Base-by-base conservation (phyloP, 345 rosid species). In the Carallia pectinifolia region DNA sequence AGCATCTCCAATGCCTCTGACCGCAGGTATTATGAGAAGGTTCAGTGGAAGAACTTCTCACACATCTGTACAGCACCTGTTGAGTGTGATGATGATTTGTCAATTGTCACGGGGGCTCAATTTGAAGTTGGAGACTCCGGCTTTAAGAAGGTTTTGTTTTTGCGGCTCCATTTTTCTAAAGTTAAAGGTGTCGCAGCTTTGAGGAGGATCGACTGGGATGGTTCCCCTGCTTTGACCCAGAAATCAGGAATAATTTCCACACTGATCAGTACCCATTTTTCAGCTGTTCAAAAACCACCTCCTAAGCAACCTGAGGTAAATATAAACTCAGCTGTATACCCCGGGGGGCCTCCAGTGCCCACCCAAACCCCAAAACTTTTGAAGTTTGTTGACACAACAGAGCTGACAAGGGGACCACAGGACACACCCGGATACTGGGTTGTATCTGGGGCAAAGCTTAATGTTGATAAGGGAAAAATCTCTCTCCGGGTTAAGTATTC, bases 401-500 rank as follows among this genome's bases (percentile, higher is more conserved):
- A 92, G 85, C 86, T 92, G 92, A 73, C 88, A 0, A 83, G 99
- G 71, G 99, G 99, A 63, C 98, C 99, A 0, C 94, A 90, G 67
- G 93, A 92, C 71, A 74, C 82, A 61, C 99, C 99, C 0, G 98
- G 99, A 55, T 92, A 92, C 78, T 96, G 99, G 99, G 91, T 87
- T 55, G 95, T 92, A 9, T 89, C 99, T 0, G 99, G 99, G 67
- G 99, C 98, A 66, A 89, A 87, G 70, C 83, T 96, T 44, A 62
- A 81, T 19, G 96, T 92, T 6, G 98, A 92, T 78, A 88, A 85
- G 70, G 99, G 96, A 52, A 90, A 76, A 79, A 96, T 96, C 74
- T 96, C 88, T 64, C 81, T 92, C 47, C 90, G 91, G 62, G 99
- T 90, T 6, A 96, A 85, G 86, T 96, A 89, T 79, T 92, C 99